Conservation (phyloP, 768 basidiomycete species). For the Holtermanniella nyarrowii region DNA sequence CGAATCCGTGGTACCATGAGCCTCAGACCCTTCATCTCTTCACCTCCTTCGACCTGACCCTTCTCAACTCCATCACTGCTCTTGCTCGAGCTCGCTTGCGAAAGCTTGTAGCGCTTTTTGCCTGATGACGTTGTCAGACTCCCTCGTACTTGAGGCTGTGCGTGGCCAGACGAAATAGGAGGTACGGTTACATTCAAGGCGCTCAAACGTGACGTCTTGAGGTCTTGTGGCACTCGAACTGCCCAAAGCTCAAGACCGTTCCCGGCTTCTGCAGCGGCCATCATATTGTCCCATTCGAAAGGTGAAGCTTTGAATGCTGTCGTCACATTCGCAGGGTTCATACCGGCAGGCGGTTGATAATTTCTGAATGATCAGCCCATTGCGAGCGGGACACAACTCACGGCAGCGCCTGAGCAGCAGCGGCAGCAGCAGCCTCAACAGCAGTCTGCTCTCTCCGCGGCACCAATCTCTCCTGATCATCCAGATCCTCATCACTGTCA, state of each 20-base stretch:
- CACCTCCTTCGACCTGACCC: neutral
- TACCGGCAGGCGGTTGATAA: neutral
- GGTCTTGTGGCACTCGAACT: neutral
- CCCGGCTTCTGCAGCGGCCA: neutral
- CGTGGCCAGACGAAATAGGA: neutral
- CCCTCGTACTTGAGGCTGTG: neutral
- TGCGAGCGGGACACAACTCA: neutral
- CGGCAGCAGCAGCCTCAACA: neutral
- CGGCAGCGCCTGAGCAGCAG: neutral
- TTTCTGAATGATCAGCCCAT: neutral
- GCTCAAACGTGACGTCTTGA: neutral
- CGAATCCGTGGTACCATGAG: neutral
- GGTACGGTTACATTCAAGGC: neutral
- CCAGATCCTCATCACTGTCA: constrained; percentile 13
- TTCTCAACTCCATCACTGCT: too few species aligned
- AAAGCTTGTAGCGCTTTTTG: neutral
- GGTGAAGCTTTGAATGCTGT: neutral
- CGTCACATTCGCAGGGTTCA: neutral
- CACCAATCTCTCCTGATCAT: constrained; percentile 1
- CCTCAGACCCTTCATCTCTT: neutral
- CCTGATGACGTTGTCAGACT: neutral
- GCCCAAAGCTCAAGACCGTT: neutral
- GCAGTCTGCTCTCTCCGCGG: neutral
- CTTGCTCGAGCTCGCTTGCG: too few species aligned
- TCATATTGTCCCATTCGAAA: neutral